Evolutionary conservation across 345 rosid genomes (phyloP).

Genomic region (Citrus sp.): DNA sequence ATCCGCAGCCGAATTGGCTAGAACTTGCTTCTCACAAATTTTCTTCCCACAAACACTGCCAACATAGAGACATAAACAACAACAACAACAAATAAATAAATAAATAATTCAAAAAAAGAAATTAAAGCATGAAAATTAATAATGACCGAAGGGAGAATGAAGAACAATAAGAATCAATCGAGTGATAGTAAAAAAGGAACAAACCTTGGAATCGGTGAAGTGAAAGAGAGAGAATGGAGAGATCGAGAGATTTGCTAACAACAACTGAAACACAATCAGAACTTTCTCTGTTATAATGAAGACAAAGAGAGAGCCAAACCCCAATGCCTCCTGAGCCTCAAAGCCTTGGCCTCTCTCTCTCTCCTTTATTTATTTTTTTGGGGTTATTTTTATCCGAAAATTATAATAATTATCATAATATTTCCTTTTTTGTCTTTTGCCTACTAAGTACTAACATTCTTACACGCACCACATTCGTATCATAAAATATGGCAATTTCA

Average conservation of each 20-base stretch:
- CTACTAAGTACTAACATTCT: no score
- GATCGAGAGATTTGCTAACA: conserved; percentile 32
- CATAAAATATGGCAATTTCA: no score
- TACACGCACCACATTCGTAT: no score
- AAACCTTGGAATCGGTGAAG: conserved; percentile 15
- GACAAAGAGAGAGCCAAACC: conserved; percentile 19
- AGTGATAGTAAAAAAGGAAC: neutral
- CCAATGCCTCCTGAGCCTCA: neutral
- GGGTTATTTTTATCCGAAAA: no score
- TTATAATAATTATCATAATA: no score
- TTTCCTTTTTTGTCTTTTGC: neutral
- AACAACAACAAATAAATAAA: neutral
- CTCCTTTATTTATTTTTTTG: neutral
- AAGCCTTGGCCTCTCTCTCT: no score
- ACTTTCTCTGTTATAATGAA: conserved; percentile 28
- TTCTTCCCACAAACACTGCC: neutral
- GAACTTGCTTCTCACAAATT: neutral
- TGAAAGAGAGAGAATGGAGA: conserved; percentile 16
- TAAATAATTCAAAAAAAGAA: neutral
- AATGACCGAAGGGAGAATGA: neutral
- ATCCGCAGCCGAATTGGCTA: neutral
- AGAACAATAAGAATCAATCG: neutral
- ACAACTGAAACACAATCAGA: conserved; percentile 50
- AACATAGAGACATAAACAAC: neutral
- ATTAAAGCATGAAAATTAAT: neutral